Evolutionary conservation across 768 basidiomycete genomes (phyloP), one percentile per base, ranked within the genome.

Genomic region (Russula emetica): DNA sequence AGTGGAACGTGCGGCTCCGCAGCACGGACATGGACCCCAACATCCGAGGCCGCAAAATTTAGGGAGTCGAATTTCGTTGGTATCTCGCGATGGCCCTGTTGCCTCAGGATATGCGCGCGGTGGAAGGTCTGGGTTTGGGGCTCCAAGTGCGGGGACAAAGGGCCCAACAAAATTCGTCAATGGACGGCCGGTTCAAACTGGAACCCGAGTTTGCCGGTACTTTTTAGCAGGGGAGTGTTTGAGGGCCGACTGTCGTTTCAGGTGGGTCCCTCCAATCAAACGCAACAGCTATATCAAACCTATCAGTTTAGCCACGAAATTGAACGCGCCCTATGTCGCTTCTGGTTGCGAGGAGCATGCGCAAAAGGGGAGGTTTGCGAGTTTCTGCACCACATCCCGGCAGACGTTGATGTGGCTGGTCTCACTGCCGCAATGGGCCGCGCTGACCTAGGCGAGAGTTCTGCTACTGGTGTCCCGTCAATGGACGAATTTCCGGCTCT

Each of bases 261-360:
- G 94, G 96, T 96, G 69, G 67, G 84, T 72, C 47, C 30, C 52
- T 22, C 26, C 26, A 52, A 5, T 58, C 63, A 14, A 3, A 14
- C 4, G 26, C 61, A 42, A 49, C 55, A 28, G 58, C 22, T 58
- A 18, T 57, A 50, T 56, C 24, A 60, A 57, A 65, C 67, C 30
- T 63, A 58, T 58, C 45, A 60, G 55, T 59, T 60, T 69, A 97
- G 95, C 70, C 95, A 97, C 72, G 95, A 98, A 71, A 83, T 97
- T 4, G 95, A 98, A 74, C 85, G 95, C 47, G 95, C 95, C 1
- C 74, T 98, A 24, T 94, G 91, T 76, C 88, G 97, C 40, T 99
- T 99, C 79, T 99, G 97, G 97, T 82, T 99, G 34, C 85, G 95
- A 56, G 96, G 96, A 6, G 94, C 94, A 51, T 99, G 97, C 72